phyloP scores from a whole-genome alignment of 2,329 filamentous ascomycete species.

The Endocalyx cinctus region DNA sequence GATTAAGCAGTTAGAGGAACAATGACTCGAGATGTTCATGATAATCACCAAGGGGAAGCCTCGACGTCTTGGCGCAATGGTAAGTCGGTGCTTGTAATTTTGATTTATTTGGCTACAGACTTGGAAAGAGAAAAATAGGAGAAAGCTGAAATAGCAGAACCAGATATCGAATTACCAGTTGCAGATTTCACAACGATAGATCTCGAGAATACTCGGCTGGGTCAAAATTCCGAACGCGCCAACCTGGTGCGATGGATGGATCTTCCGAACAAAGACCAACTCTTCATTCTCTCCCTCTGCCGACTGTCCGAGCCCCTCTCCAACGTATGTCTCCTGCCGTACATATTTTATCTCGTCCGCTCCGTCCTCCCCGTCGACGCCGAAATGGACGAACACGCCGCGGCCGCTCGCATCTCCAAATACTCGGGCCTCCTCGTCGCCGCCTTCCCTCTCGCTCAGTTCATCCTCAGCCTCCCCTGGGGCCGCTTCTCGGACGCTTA shows the following conservation, averaged over 20 bases:
- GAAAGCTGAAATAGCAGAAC: no score
- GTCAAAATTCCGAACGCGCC: no score
- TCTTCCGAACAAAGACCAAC: conserved; percentile 33
- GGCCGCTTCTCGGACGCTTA: conserved; percentile 54
- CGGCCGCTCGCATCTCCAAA: conserved; percentile 55
- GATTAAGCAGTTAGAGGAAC: no score
- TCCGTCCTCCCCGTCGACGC: conserved; percentile 48
- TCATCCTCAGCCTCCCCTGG: conserved; percentile 66
- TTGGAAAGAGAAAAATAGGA: no score
- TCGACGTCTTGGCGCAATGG: no score
- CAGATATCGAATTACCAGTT: no score
- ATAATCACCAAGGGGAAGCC: no score
- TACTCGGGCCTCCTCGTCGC: conserved; percentile 67
- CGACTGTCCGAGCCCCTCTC: conserved; percentile 59
- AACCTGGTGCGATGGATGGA: conserved; percentile 26
- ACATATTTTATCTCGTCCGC: conserved; percentile 70
- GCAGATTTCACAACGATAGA: no score
- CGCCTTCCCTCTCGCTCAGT: conserved; percentile 65
- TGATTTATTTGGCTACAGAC: no score
- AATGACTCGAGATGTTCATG: no score
- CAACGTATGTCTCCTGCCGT: conserved; percentile 61
- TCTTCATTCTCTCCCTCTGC: conserved; percentile 30
- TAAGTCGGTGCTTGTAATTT: no score
- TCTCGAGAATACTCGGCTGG: no score
- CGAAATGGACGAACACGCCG: conserved; percentile 26